Percentiles rank a stretch among this genome's conserved stretches.
phyloP scores from a whole-genome alignment of 495 filamentous ascomycete genomes.

The Bathelium albidoporum region DNA sequence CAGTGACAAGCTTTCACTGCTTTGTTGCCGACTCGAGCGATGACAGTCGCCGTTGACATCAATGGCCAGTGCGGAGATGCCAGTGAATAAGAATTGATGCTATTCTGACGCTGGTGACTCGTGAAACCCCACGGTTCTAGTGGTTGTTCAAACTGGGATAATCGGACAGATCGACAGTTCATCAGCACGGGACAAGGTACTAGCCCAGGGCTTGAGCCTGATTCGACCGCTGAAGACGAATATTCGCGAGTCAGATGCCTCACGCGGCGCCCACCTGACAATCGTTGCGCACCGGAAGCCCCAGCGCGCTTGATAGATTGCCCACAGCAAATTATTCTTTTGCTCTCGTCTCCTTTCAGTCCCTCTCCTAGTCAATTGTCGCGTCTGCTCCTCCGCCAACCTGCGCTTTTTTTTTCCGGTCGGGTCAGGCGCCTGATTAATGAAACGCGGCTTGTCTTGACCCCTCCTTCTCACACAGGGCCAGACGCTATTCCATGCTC shows the following conservation, averaged over 20 bases:
- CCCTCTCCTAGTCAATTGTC: background rate
- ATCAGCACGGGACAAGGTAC: conserved; percentile 6
- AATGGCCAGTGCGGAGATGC: background rate
- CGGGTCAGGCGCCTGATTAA: conserved; percentile 1
- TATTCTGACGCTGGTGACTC: background rate
- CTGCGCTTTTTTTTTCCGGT: background rate
- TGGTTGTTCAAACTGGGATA: conserved; percentile 1
- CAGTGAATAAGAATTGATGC: background rate
- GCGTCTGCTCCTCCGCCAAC: background rate
- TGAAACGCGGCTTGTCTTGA: conserved; percentile 5
- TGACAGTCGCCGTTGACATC: background rate
- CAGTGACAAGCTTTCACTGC: background rate
- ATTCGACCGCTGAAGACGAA: conserved; percentile 4
- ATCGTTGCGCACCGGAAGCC: background rate
- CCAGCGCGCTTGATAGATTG: background rate
- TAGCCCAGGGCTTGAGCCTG: background rate
- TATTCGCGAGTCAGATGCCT: conserved; percentile 4
- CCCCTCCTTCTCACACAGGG: conserved; percentile 3
- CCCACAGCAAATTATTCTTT: background rate
- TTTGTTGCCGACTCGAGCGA: background rate
- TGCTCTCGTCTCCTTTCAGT: background rate
- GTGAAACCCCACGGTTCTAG: background rate
- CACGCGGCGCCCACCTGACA: conserved; percentile 1
- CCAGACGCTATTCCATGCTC: conserved; percentile 6
- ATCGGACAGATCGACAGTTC: conserved; percentile 6